phyloP scores from a whole-genome alignment of 1,284 basidiomycete genomes.

The Wolfiporia cocos region DNA sequence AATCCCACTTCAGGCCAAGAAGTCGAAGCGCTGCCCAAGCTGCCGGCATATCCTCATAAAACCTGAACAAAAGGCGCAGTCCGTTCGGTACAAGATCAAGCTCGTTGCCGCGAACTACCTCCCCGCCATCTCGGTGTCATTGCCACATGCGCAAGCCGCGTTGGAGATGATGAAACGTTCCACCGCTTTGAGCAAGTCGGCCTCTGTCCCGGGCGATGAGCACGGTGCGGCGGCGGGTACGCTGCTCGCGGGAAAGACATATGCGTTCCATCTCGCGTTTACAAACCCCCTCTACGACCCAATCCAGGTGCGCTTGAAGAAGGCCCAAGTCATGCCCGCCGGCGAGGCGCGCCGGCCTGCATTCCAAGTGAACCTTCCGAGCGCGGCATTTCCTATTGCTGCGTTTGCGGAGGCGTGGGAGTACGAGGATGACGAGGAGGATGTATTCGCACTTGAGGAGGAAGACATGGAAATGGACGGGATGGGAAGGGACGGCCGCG shows the following conservation, averaged over 20 bases:
- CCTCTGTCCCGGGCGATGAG: conserved; percentile 35
- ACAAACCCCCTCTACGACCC: conserved; percentile 94
- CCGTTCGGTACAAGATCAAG: conserved; percentile 94
- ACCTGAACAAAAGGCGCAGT: conserved; percentile 94
- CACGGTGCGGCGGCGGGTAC: conserved; percentile 31
- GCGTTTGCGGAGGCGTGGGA: conserved; percentile 95
- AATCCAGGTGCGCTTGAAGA: conserved; percentile 81
- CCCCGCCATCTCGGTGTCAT: conserved; percentile 75
- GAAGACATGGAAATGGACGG: conserved; percentile 46
- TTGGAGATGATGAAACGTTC: conserved; percentile 42
- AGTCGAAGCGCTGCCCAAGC: conserved; percentile 89
- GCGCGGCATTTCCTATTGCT: conserved; percentile 71
- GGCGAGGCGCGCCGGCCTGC: conserved; percentile 47
- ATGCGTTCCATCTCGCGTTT: conserved; percentile 83
- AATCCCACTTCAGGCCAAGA: conserved; percentile 88
- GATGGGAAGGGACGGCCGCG: conserved; percentile 35
- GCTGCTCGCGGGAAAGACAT: conserved; percentile 71
- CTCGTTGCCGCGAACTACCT: conserved; percentile 92
- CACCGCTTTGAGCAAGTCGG: conserved; percentile 35
- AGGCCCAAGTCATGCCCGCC: conserved; percentile 33
- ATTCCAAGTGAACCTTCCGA: conserved; percentile 75
- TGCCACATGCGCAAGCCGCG: conserved; percentile 47
- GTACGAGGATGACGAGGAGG: conserved; percentile 89
- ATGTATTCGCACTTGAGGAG: conserved; percentile 72
- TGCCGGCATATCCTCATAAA: conserved; percentile 98